Base-by-base conservation (phyloP, 768 basidiomycete species). In the Phaffia tasmanica region DNA sequence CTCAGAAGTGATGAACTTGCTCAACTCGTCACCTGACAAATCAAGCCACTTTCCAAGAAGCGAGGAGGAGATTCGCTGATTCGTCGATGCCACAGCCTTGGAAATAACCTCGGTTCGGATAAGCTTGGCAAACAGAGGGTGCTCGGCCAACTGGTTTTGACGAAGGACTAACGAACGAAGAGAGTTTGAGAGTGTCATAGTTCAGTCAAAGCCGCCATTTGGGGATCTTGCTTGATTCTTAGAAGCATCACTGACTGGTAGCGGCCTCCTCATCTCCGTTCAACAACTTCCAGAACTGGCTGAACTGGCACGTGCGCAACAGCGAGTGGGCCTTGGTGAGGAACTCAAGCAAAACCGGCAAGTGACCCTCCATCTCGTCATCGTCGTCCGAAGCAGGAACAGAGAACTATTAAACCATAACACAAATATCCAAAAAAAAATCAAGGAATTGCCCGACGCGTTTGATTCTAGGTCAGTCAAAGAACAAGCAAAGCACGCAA, bases 41-140 rank as follows among this genome's bases (percentile, higher is more conserved):
- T 75, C 71, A 60, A 77, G 70, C 76, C 76, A 77, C 68, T 72
- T 69, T 32, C 70, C 64, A 23, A 75, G 65, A 32, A 73, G 74
- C 14, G 57, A 51, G 62, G 72, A 48, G 4, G 70, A 57, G 68
- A 77, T 72, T 49, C 72, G 61, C 46, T 74, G 74, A 73, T 76
- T 75, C 56, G 72, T 73, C 16, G 74, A 71, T 5, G 76, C 72
- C 67, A 75, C 72, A 16, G 76, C 74, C 18, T 71, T 68, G 30
- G 75, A 70, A 70, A 77, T 72, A 16, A 74, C 68, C 63, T 62
- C 25, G 61, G 67, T 66, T 60, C 73, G 72, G 49, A 76, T 64
- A 30, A 70, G 57, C 21, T 71, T 65, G 62, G 68, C 27, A 63
- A 74, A 73, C 30, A 73, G 68, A 27, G 72, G 68, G 69, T 75